Evolutionary conservation across 2,329 filamentous ascomycete genomes (phyloP).

Genomic region (Fusarium metavorans): DNA sequence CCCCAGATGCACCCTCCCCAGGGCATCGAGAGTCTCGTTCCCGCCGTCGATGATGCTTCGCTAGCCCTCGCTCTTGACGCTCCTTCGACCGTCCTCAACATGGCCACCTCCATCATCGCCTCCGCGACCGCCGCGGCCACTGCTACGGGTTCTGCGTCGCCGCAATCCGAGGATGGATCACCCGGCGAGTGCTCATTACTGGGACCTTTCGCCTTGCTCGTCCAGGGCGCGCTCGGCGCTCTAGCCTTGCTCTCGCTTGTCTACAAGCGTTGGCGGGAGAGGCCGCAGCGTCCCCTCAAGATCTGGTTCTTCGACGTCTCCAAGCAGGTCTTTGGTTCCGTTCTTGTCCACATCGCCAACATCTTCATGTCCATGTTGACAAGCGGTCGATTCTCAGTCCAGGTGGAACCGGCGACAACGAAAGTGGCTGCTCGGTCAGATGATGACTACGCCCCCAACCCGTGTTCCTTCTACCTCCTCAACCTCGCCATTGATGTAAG

Average conservation of each 20-base stretch:
- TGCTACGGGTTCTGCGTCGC: constrained; percentile 27
- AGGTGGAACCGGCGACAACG: constrained; percentile 61
- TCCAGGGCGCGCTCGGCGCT: constrained; percentile 87
- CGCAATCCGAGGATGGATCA: constrained; percentile 55
- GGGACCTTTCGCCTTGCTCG: constrained; percentile 89
- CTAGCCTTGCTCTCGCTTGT: constrained; percentile 89
- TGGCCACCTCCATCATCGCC: constrained; percentile 47
- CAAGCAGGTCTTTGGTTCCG: constrained; percentile 96
- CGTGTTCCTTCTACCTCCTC: constrained; percentile 95
- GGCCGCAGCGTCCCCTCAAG: constrained; percentile 90
- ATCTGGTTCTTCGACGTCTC: constrained; percentile 98
- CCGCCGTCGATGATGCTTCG: constrained; percentile 39
- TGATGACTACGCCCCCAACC: constrained; percentile 80
- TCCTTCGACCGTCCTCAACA: constrained; percentile 39
- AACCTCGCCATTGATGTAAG: constrained; percentile 96
- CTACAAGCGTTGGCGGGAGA: constrained; percentile 92
- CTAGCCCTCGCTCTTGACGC: constrained; percentile 35
- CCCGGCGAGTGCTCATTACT: constrained; percentile 87
- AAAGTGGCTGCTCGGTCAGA: constrained; percentile 59
- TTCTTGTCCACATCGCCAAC: constrained; percentile 91
- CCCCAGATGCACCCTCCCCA: constrained; percentile 41
- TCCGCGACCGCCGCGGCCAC: constrained; percentile 46
- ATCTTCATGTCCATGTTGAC: constrained; percentile 97
- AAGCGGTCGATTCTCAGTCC: constrained; percentile 82
- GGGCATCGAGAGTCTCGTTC: constrained; percentile 30